phyloP scores from a whole-genome alignment of 352 stramenopile genomes.

The Thalassiosira oceanica region DNA sequence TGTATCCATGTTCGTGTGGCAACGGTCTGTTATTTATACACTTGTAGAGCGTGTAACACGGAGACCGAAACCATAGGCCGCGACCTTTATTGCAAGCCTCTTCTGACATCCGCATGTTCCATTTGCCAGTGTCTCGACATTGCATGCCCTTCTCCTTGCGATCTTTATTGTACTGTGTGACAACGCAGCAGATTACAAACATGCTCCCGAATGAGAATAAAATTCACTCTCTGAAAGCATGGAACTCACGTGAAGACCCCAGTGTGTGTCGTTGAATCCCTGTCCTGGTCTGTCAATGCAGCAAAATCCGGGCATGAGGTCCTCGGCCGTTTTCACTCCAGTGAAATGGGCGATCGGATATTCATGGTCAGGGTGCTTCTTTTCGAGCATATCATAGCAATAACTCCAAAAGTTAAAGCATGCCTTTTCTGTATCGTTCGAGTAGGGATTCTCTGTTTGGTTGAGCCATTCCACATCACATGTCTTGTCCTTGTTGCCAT shows the following conservation, averaged over 20 bases:
- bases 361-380: not conserved
- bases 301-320: slow-evolving; percentile 1
- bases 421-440: not conserved
- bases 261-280: not conserved
- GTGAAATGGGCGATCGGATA: not conserved
- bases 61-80: not conserved
- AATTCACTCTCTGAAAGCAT: too few species aligned
- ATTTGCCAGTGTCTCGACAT: not conserved
- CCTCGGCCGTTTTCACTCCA: not conserved
- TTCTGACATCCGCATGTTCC: not conserved
- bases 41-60: not conserved
- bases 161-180: not conserved
- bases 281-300: not conserved
- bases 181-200: not conserved
- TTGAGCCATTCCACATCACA: not conserved
- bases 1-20: not conserved
- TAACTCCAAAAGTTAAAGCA: slow-evolving; percentile 1
- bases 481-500: not conserved
- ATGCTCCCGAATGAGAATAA: not conserved
- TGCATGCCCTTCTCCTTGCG: not conserved
- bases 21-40: not conserved
- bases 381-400: not conserved
- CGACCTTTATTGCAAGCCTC: not conserved
- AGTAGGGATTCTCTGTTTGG: not conserved
- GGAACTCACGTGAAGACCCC: not conserved